Base-by-base conservation (phyloP, 2,329 filamentous ascomycete species). In the Colletotrichum orchidophilum region DNA sequence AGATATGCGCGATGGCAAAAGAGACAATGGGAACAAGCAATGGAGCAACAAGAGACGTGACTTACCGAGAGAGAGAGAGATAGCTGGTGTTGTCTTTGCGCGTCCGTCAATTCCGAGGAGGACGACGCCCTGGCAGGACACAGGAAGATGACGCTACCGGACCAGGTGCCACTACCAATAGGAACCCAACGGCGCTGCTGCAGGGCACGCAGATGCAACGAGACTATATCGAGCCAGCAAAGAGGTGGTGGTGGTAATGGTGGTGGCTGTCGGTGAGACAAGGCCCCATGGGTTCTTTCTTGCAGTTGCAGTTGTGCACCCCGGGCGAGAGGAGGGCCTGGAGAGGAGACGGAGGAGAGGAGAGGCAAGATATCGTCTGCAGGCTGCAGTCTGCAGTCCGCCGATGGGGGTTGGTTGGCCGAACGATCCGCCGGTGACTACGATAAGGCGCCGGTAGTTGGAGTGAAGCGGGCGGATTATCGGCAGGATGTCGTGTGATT, bases 191-290 rank as follows among this genome's bases (percentile, higher is more conserved):
- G 64, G 52, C 53, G 58, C 24, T 58, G 68, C 39, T 68, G 68
- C 58, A 39, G 63, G 67, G 58, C 52, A 27, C 68, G 68, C 58
- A 68, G 68, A 63, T 71, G 52, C 57, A 57, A 63, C 64, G 68
- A 71, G 53, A 64, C 68, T 68, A 54, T 59, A 70, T 68, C 63
- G 39, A 53, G 29, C 57, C 58, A 49, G 49, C 50, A 54, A 18
- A 66, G 63, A 21, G 52, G 61, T 54, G 42, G 64, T 31, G 39
- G 55, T 66, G 62, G 62, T 60, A 35, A 58, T 7, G 21, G 46
- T 53, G n/a, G 46, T 50, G 46, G 31, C 21, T 5, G 21, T 57
- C 21, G 33, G 50, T 42, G 33, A 46, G 50, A 42, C 18, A 27
- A 26, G 62, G n/a, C 29, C 29, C 50, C 63, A 65, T 66, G 24